These are phyloP conservation scores for Mimosa bimucronata DNA, from an alignment of 306 rosid genomes.

Conservation along the genomic window DNA sequence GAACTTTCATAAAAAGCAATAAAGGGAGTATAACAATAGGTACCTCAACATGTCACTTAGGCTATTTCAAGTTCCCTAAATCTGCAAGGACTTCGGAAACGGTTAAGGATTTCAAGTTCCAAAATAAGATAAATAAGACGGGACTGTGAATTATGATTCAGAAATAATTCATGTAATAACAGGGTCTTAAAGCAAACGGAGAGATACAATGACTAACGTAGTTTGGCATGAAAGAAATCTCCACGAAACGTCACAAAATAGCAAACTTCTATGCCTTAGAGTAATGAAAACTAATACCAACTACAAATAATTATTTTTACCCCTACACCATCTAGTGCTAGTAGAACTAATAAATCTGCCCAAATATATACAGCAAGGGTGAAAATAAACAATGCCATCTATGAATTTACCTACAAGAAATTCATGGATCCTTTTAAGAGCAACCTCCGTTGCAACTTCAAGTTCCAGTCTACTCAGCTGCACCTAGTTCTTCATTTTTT, in stretches of 20 bases:
- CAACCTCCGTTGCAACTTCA: slow-evolving; percentile 31
- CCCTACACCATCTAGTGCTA: background rate
- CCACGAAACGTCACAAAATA: background rate
- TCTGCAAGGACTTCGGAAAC: background rate
- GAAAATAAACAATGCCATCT: slow-evolving; percentile 23
- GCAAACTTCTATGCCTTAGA: background rate
- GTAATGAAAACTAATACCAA: background rate
- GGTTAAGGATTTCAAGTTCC: background rate
- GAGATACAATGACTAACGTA: background rate
- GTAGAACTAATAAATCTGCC: slow-evolving; percentile 30
- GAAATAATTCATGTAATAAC: background rate
- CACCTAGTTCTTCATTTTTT: background rate
- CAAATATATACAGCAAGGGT: slow-evolving; percentile 33
- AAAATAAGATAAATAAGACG: background rate
- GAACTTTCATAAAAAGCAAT: background rate
- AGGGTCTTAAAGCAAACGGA: background rate
- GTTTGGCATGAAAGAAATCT: background rate
- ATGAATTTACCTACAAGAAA: slow-evolving; percentile 26
- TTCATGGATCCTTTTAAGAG: slow-evolving; percentile 29
- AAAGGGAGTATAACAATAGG: background rate
- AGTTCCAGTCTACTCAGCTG: slow-evolving; percentile 16
- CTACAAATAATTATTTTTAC: slow-evolving; percentile 8
- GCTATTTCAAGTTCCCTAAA: background rate
- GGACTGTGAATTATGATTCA: background rate
- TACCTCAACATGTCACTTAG: background rate